A percentile compares a stretch with the other conserved stretches of the same genome.
These are phyloP conservation scores for Hawksworthiomyces lignivorus DNA, from an alignment of 2,329 filamentous ascomycete species.

Conservation along the genomic window DNA sequence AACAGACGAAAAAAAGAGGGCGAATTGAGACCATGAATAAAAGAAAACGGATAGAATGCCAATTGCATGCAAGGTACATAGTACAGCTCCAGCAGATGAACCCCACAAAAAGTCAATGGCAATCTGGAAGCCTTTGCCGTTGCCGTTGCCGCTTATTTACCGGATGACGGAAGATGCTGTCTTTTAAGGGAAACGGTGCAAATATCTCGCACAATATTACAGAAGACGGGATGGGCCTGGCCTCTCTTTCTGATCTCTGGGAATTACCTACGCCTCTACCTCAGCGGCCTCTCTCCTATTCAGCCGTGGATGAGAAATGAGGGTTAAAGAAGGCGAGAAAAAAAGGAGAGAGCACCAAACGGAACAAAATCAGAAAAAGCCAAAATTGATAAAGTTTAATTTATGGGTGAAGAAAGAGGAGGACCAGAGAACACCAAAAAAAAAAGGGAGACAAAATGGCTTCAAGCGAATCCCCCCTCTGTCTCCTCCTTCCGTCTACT, in stretches of 20 bases:
- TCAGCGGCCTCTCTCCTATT: not conserved
- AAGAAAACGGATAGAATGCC: no score
- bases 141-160: slow-evolving; percentile 4
- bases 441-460: not conserved
- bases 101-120: no score
- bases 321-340: not conserved
- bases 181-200: not conserved
- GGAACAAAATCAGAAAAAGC: not conserved
- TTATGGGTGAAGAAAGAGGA: not conserved
- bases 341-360: not conserved
- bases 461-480: not conserved
- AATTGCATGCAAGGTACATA: no score
- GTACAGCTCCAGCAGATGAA: no score
- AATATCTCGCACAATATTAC: no score
- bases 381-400: slow-evolving; percentile 1
- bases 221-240: slow-evolving; percentile 3
- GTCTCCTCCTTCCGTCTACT: no score
- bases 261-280: no score
- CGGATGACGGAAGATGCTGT: slow-evolving; percentile 3
- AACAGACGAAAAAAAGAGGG: not conserved
- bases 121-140: slow-evolving; percentile 6
- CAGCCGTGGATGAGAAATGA: slow-evolving; percentile 2
- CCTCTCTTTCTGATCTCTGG: not conserved
- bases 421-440: not conserved
- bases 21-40: no score